A percentile compares a stretch with the other conserved stretches of the same genome.
Conservation (phyloP, 2,329 filamentous ascomycete genomes). For the Madurella fahalii region DNA sequence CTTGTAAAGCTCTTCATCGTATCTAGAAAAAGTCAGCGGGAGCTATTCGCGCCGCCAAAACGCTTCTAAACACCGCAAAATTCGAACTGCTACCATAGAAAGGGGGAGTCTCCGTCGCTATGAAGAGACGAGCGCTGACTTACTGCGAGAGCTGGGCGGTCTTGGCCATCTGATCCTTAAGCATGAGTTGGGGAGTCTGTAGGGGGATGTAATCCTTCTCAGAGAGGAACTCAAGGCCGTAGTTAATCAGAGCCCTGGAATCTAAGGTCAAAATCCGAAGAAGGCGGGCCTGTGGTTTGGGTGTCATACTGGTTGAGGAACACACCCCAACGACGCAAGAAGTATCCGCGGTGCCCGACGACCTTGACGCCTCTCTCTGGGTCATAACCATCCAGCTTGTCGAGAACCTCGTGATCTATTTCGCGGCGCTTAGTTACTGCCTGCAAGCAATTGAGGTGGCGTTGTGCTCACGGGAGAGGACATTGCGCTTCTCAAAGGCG, state of each 20-base stretch:
- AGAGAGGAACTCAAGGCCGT: slow-evolving; percentile 84
- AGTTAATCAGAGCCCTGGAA: slow-evolving; percentile 82
- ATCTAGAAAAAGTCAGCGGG: slow-evolving; percentile 36
- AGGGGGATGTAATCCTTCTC: slow-evolving; percentile 76
- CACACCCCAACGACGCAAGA: slow-evolving; percentile 82
- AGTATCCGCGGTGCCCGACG: slow-evolving; percentile 92
- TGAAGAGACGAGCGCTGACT: neutral
- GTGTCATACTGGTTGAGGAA: slow-evolving; percentile 26
- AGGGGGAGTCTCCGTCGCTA: neutral
- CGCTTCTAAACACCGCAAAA: neutral
- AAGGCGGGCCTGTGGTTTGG: neutral
- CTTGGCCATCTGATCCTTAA: slow-evolving; percentile 94
- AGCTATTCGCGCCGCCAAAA: neutral
- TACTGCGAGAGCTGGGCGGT: slow-evolving; percentile 87
- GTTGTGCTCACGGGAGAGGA: slow-evolving; percentile 59
- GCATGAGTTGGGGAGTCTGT: slow-evolving; percentile 91
- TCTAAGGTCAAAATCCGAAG: neutral
- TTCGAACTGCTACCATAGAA: neutral
- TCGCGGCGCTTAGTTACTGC: neutral
- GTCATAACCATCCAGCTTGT: slow-evolving; percentile 85
- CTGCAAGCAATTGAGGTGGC: neutral
- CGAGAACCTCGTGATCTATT: slow-evolving; percentile 79
- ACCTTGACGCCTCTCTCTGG: slow-evolving; percentile 90
- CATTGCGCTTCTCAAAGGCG: slow-evolving; percentile 67
- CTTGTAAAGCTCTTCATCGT: slow-evolving; percentile 98